Percentiles rank a stretch among this genome's conserved stretches.
These are phyloP conservation scores for Handroanthus guayacan DNA, from an alignment of 257 asterid genomes.

Conservation along the genomic window DNA sequence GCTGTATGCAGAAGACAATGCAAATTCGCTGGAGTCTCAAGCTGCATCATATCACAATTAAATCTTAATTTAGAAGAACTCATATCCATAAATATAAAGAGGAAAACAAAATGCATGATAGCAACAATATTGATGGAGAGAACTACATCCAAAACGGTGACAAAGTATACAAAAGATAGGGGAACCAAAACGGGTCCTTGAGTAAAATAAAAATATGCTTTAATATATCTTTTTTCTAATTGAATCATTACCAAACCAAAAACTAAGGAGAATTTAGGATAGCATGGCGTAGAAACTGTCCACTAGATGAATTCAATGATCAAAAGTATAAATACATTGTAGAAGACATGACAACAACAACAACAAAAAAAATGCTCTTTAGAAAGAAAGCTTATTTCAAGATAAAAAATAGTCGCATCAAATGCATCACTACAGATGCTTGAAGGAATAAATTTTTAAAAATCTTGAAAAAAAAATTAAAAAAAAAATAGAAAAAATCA, in stretches of 20 bases:
- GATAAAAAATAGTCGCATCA: conserved; percentile 4
- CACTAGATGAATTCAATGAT: conserved; percentile 9
- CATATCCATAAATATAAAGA: conserved; percentile 27
- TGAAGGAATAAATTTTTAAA: conserved; percentile 6
- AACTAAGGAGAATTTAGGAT: not conserved
- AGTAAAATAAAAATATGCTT: conserved; percentile 11
- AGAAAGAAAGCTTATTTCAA: conserved; percentile 17
- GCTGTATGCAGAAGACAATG: conserved; percentile 96
- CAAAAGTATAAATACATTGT: not conserved
- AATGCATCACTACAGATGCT: not conserved
- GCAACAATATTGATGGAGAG: conserved; percentile 19
- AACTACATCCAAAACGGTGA: conserved; percentile 1
- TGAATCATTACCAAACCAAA: conserved; percentile 14
- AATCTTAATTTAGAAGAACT: conserved; percentile 34
- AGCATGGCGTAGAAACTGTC: conserved; percentile 5
- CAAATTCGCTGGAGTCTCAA: conserved; percentile 84
- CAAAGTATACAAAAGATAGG: conserved; percentile 1
- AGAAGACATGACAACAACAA: not conserved
- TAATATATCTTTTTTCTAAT: conserved; percentile 23
- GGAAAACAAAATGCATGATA: not conserved
- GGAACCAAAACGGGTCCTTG: not conserved
- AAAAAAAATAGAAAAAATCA: conserved; percentile 17
- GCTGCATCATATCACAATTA: conserved; percentile 63
- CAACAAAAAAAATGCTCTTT: not conserved
- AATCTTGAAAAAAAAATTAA: not conserved